Percentiles rank a stretch among this genome's conserved stretches.
Conservation (phyloP, 805 yeast genomes). For the Myxozyma neglecta region DNA sequence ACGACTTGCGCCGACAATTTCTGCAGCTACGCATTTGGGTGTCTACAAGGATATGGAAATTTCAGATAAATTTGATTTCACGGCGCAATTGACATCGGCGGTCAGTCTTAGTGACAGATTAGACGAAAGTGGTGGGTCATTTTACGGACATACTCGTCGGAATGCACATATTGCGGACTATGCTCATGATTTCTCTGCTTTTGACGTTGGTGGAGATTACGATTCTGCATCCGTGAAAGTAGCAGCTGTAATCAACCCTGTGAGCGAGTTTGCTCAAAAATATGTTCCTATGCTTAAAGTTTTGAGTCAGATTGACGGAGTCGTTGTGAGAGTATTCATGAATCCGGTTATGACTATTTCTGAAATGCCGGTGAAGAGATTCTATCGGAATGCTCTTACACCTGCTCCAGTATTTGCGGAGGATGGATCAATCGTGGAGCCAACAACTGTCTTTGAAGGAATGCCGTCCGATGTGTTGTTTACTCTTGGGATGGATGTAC, state of each 20-base stretch:
- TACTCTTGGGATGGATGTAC: slow-evolving; percentile 58
- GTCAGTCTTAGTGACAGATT: slow-evolving; percentile 7
- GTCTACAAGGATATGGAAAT: neutral
- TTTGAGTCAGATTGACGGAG: slow-evolving; percentile 48
- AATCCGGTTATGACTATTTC: slow-evolving; percentile 53
- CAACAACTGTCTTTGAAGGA: slow-evolving; percentile 44
- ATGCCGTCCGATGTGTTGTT: slow-evolving; percentile 57
- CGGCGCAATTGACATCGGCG: slow-evolving; percentile 15
- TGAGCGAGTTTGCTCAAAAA: slow-evolving; percentile 66
- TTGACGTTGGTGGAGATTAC: slow-evolving; percentile 34
- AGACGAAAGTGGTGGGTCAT: slow-evolving; percentile 13
- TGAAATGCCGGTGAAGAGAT: slow-evolving; percentile 54
- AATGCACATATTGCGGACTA: neutral
- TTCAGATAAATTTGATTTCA: slow-evolving; percentile 8
- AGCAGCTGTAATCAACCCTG: slow-evolving; percentile 67
- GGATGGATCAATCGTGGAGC: slow-evolving; percentile 36
- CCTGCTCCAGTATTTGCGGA: slow-evolving; percentile 38
- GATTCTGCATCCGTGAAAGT: slow-evolving; percentile 52
- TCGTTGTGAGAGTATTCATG: slow-evolving; percentile 55
- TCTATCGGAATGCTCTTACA: slow-evolving; percentile 54
- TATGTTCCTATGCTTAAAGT: slow-evolving; percentile 49
- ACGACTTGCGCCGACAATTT: slow-evolving; percentile 23
- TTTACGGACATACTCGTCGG: slow-evolving; percentile 3
- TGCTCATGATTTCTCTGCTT: slow-evolving; percentile 13
- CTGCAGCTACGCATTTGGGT: slow-evolving; percentile 11